Evolutionary conservation across 1,284 basidiomycete species (phyloP).

Genomic region (Cutaneotrichosporon cavernicola): DNA sequence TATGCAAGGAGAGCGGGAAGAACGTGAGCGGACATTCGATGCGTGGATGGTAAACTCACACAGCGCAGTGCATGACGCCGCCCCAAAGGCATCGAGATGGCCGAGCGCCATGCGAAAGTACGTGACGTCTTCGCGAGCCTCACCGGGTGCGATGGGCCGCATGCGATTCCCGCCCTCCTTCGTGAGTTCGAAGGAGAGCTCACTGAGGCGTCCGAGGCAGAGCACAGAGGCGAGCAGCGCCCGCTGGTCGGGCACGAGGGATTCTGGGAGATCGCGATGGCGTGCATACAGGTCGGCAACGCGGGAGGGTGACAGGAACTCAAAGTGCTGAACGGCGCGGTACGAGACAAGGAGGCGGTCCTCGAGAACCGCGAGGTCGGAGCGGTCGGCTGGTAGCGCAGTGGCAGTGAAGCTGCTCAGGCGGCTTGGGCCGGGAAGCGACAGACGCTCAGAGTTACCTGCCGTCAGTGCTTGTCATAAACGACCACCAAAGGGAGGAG

Average conservation of each 20-base stretch:
- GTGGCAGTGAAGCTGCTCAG: constrained; percentile 9
- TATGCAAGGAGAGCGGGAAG: neutral
- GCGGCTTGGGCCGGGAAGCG: constrained; percentile 19
- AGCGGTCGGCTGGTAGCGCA: constrained; percentile 7
- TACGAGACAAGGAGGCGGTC: constrained; percentile 22
- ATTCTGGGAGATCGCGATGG: constrained; percentile 27
- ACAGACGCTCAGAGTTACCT: constrained; percentile 21
- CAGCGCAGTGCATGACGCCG: constrained; percentile 28
- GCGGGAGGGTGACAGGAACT: constrained; percentile 18
- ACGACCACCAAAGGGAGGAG: neutral
- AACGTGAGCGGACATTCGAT: neutral
- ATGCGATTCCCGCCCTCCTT: constrained; percentile 10
- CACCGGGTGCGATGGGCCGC: constrained; percentile 10
- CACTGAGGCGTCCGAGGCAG: constrained; percentile 25
- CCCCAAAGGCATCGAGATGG: constrained; percentile 28
- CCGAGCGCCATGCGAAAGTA: constrained; percentile 33
- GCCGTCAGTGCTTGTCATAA: constrained; percentile 10
- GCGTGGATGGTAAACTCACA: constrained; percentile 25
- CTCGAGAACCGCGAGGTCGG: constrained; percentile 19
- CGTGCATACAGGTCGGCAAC: constrained; percentile 26
- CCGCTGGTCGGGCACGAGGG: constrained; percentile 30
- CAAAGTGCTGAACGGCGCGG: constrained; percentile 24
- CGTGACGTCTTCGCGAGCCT: constrained; percentile 32
- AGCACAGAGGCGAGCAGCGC: constrained; percentile 31
- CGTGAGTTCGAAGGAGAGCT: constrained; percentile 17